These are phyloP conservation scores for Teunomyces atbi DNA, from an alignment of 805 yeast species.

Conservation along the genomic window DNA sequence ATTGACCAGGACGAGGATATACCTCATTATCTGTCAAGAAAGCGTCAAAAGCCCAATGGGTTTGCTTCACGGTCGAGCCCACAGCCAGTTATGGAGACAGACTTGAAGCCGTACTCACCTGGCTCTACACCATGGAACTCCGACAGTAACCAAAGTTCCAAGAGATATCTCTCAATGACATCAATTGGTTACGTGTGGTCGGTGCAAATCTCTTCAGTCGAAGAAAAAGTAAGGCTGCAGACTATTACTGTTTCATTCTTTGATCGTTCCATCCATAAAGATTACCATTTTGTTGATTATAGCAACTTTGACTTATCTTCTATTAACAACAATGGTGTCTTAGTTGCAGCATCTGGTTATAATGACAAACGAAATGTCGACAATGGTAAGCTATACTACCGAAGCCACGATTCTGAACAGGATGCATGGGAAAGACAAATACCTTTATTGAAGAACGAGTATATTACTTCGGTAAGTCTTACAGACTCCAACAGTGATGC, in stretches of 20 bases:
- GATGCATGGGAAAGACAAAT: slow-evolving; percentile 72
- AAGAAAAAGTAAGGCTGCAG: slow-evolving; percentile 32
- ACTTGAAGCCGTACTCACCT: slow-evolving; percentile 67
- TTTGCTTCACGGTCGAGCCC: neutral
- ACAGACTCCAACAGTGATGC: slow-evolving; percentile 35
- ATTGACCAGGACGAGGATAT: slow-evolving; percentile 33
- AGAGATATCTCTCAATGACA: slow-evolving; percentile 80
- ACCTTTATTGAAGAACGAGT: slow-evolving; percentile 55
- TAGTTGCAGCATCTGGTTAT: slow-evolving; percentile 49
- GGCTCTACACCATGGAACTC: slow-evolving; percentile 82
- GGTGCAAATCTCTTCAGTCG: slow-evolving; percentile 42
- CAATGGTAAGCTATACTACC: slow-evolving; percentile 52
- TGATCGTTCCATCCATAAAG: slow-evolving; percentile 71
- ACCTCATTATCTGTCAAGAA: slow-evolving; percentile 13
- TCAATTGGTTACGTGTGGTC: slow-evolving; percentile 80
- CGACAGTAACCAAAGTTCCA: slow-evolving; percentile 20
- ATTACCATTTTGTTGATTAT: slow-evolving; percentile 81
- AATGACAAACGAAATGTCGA: slow-evolving; percentile 16
- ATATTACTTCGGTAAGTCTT: slow-evolving; percentile 67
- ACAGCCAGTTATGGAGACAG: slow-evolving; percentile 33
- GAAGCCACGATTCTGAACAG: slow-evolving; percentile 63
- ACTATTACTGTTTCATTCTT: slow-evolving; percentile 87
- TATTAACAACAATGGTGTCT: slow-evolving; percentile 61
- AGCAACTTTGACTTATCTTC: slow-evolving; percentile 72
- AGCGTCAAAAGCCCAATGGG: slow-evolving; percentile 23